Base-by-base conservation (phyloP, 1,284 basidiomycete genomes). In the Vanrija sp. region DNA sequence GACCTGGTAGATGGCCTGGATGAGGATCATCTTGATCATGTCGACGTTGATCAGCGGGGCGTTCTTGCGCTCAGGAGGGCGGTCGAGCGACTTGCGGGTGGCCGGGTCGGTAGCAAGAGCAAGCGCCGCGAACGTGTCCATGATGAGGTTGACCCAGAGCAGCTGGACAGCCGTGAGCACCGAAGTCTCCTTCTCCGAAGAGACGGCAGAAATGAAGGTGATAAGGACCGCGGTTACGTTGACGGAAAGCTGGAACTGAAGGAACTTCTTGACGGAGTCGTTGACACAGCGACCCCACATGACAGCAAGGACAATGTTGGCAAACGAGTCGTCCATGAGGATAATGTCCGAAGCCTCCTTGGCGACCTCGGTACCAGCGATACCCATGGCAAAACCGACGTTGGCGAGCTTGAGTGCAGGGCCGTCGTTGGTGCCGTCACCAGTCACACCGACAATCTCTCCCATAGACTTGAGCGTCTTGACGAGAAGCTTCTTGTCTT, bases 241-340 rank as follows among this genome's bases (percentile, higher is more conserved):
- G 69, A 91, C 91, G 57, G 91, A 92, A 63, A 98, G 83, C 80
- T 98, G 96, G 84, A 98, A 98, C 80, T 98, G 95, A 60, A 98
- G 74, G 80, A 98, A 98, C 80, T 98, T 98, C 74, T 89, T 87
- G 60, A 98, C 95, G 0, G 93, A 85, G 73, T 98, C 95, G 76
- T 97, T 98, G 62, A 98, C 94, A 73, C 92, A 95, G 56, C 95
- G 90, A 45, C 95, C 95, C 95, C 95, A 98, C 83, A 96, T 94
- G 69, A 98, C 94, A 54, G 94, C 95, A 68, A 91, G 88, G 63
- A 97, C 91, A 72, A 98, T 95, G 16, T 90, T 93, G 9, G 90
- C 81, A 74, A 98, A 98, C 75, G 98, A 96, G 79, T 97, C 95
- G 72, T 93, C 89, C 92, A 98, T 96, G 47, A 98, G 84, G 66